Conservation (phyloP, 805 yeast genomes). For the Brettanomyces anomalus region DNA sequence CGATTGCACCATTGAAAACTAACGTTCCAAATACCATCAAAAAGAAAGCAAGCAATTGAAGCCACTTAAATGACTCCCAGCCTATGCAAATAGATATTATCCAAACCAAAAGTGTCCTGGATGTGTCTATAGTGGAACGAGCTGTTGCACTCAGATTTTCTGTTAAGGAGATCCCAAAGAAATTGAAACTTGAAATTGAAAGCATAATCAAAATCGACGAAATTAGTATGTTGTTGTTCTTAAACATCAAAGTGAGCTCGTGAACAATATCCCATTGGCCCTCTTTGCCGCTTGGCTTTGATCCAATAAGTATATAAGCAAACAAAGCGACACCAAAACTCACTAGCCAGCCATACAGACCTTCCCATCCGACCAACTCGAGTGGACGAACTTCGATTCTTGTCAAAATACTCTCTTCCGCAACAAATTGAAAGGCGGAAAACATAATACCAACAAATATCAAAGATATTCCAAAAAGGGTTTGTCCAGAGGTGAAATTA, state of each 20-base stretch:
- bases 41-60: slow-evolving; percentile 58
- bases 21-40: slow-evolving; percentile 64
- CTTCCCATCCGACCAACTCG: slow-evolving; percentile 65
- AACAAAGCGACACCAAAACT: slow-evolving; percentile 37
- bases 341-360: slow-evolving; percentile 49
- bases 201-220: slow-evolving; percentile 60
- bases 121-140: slow-evolving; percentile 70
- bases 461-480: slow-evolving; percentile 47
- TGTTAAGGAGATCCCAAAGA: slow-evolving; percentile 64
- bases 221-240: slow-evolving; percentile 32
- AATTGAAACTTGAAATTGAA: slow-evolving; percentile 64
- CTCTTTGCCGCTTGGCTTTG: slow-evolving; percentile 28
- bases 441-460: slow-evolving; percentile 56
- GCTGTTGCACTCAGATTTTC: slow-evolving; percentile 62
- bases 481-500: slow-evolving; percentile 10
- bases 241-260: slow-evolving; percentile 40
- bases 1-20: slow-evolving; percentile 60
- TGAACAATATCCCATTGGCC: slow-evolving; percentile 50
- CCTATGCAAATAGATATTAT: slow-evolving; percentile 57
- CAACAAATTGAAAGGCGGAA: slow-evolving; percentile 69
- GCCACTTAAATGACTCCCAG: slow-evolving; percentile 61
- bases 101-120: slow-evolving; percentile 73
- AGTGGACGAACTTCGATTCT: slow-evolving; percentile 49
- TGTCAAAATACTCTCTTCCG: slow-evolving; percentile 60
- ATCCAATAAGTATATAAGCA: slow-evolving; percentile 34